Conservation (phyloP, 2,329 filamentous ascomycete species). For the Xylariaceae sp. region DNA sequence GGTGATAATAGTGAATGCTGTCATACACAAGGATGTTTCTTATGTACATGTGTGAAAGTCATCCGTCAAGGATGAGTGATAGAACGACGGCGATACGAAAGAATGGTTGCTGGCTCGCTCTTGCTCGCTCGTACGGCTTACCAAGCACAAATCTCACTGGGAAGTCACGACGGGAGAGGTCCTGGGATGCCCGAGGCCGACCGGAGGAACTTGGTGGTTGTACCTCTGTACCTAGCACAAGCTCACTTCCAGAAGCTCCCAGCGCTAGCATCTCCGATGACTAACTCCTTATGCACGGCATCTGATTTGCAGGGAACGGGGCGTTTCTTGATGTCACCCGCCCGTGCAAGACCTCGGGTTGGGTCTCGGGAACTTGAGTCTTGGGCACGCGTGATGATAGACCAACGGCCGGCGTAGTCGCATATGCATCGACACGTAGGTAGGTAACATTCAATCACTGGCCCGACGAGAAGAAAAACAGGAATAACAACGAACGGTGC, state of each 20-base stretch:
- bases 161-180: too few relatives aligned
- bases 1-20: neutral
- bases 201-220: neutral
- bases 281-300: neutral
- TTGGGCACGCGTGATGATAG: slow-evolving; percentile 3
- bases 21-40: neutral
- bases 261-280: neutral
- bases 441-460: neutral
- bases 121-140: too few relatives aligned
- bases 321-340: neutral
- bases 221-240: neutral
- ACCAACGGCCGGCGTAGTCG: neutral
- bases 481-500: too few relatives aligned
- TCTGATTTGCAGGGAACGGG: slow-evolving; percentile 2
- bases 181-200: too few relatives aligned
- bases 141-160: too few relatives aligned
- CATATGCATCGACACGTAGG: neutral
- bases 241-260: neutral
- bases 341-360: too few relatives aligned
- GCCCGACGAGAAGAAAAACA: too few relatives aligned
- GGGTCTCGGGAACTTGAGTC: neutral
- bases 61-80: too few relatives aligned
- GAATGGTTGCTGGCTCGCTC: too few relatives aligned
- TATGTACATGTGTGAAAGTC: too few relatives aligned
- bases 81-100: too few relatives aligned